phyloP scores from a whole-genome alignment of 805 yeast genomes.

The Myxozyma sirexii region DNA sequence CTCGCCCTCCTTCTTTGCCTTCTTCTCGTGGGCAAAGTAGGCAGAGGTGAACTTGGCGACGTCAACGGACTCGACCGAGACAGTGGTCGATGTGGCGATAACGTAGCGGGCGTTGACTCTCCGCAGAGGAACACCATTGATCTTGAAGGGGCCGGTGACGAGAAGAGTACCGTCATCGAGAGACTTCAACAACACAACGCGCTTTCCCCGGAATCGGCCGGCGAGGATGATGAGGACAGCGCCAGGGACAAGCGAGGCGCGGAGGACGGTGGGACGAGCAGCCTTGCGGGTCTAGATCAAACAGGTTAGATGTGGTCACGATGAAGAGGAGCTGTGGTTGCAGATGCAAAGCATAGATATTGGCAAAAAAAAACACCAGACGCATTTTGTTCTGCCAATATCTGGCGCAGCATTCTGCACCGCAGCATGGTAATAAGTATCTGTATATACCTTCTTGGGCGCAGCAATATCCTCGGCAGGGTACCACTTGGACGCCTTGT shows the following conservation, averaged over 20 bases:
- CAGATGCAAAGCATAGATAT: too few species aligned
- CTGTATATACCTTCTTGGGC: conserved; percentile 58
- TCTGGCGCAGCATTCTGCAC: neutral
- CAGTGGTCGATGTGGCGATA: conserved; percentile 95
- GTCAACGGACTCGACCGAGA: conserved; percentile 76
- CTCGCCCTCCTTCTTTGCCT: conserved; percentile 77
- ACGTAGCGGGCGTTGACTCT: conserved; percentile 96
- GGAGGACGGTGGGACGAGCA: conserved; percentile 89
- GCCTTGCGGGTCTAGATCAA: conserved; percentile 67
- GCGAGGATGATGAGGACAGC: conserved; percentile 96
- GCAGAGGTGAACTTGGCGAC: conserved; percentile 89
- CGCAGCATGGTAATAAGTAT: too few species aligned
- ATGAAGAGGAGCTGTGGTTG: too few species aligned
- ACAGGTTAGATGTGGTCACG: too few species aligned
- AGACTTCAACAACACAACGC: conserved; percentile 96
- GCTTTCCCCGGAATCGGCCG: conserved; percentile 99
- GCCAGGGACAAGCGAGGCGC: conserved; percentile 96
- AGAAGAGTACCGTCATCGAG: conserved; percentile 97
- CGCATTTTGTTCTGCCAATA: too few species aligned
- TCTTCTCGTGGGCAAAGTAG: conserved; percentile 95
- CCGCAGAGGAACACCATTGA: conserved; percentile 99
- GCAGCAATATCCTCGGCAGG: conserved; percentile 88
- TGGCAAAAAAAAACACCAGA: too few species aligned
- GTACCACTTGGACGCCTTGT: conserved; percentile 87
- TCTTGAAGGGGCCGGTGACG: conserved; percentile 99